Evolutionary conservation across 345 rosid species (phyloP), one percentile per base, ranked within the genome.

Genomic region (Draba incana): DNA sequence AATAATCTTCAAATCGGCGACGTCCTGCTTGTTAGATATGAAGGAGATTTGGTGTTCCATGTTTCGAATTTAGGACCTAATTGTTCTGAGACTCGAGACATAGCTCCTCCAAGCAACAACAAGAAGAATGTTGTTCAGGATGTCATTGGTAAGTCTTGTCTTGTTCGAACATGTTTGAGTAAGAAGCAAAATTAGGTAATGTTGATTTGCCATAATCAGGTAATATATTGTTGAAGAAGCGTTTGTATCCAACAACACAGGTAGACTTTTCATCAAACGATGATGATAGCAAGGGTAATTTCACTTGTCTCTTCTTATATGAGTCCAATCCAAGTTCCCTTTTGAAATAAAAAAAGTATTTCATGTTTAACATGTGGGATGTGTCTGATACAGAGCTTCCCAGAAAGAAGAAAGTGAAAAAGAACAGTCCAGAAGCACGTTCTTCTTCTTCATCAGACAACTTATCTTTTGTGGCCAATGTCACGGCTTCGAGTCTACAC

Each of bases 31-130:
- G 3, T 72, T 6, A 64, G 45, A 48, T 41, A 37, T 37, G 27
- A 64, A 39, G 59, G 58, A 64, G 45, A 72, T 8, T 12, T 39
- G 44, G 48, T 72, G n/a, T 56, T 72, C 3, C 57, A 47, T 41
- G 38, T 56, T 10, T 44, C 65, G 0, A 27, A 30, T 9, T 64
- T 72, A 24, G 44, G 65, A 56, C 51, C 52, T 3, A 45, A 4
- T 55, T 45, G 27, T 35, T 43, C 35, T 13, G 24, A 44, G 23
- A 28, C 45, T 2, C 35, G 31, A 16, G 1, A 44, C 9, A 35
- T 20, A 57, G 4, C 62, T 2, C 2, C 41, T 54, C 14, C 39
- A 35, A 35, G 39, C 39, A 35, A 8, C 23, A 53, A 20, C 20
- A 20, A 20, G 20, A 20, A 53, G 5, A 49, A 20, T 13, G 68